Percentiles rank a stretch among this genome's conserved stretches.
Conservation (phyloP, 345 rosid genomes). For the Jatropha curcas region DNA sequence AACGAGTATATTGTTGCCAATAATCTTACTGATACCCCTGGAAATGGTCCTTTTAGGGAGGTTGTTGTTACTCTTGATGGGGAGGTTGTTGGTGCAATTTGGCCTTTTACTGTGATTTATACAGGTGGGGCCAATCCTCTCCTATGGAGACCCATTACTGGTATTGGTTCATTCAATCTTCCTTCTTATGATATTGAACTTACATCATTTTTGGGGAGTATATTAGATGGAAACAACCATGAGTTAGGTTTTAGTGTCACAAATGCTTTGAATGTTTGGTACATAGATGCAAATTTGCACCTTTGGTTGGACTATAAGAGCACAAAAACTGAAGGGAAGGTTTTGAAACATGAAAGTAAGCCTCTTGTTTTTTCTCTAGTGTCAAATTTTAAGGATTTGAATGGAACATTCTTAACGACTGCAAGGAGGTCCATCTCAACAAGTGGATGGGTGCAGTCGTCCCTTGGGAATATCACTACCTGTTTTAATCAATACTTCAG, state of each 20-base stretch:
- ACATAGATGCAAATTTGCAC: constrained; percentile 82
- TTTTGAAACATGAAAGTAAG: constrained; percentile 40
- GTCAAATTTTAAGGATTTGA: constrained; percentile 46
- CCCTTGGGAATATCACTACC: constrained; percentile 61
- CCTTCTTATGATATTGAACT: constrained; percentile 84
- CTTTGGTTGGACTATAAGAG: constrained; percentile 68
- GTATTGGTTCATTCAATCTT: constrained; percentile 74
- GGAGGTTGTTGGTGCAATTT: constrained; percentile 59
- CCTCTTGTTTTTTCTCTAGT: constrained; percentile 40
- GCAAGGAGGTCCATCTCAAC: constrained; percentile 54
- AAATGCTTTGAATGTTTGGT: constrained; percentile 83
- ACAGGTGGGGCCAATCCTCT: constrained; percentile 87
- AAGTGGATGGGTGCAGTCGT: constrained; percentile 64
- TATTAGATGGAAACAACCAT: constrained; percentile 70
- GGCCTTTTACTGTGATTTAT: constrained; percentile 89
- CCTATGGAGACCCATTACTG: constrained; percentile 82
- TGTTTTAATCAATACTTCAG: constrained; percentile 46
- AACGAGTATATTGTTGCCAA: constrained; percentile 69
- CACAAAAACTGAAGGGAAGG: constrained; percentile 53
- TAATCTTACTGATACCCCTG: constrained; percentile 43
- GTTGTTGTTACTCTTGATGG: constrained; percentile 74
- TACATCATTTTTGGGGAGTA: constrained; percentile 61
- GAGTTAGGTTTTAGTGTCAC: constrained; percentile 64
- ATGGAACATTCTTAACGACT: constrained; percentile 56
- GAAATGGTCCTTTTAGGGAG: constrained; percentile 95